Evolutionary conservation across 208 protist species (phyloP).

Genomic region (Crithidia sp.): DNA sequence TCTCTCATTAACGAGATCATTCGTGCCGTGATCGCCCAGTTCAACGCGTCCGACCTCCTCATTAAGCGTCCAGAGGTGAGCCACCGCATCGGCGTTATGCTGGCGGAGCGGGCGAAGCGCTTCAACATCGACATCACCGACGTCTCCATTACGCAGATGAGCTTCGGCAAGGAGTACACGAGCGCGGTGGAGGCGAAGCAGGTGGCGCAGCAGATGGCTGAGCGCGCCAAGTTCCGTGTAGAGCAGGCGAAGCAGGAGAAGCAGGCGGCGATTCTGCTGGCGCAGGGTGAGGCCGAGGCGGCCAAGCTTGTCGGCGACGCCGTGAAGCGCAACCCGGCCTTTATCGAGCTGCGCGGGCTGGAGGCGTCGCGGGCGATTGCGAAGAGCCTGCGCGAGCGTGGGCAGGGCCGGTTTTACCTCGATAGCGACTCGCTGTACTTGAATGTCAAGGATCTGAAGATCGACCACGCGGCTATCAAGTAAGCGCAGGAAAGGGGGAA

Average conservation of each 20-base stretch:
- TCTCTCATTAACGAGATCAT: slow-evolving; percentile 99
- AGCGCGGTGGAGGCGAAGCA: slow-evolving; percentile 96
- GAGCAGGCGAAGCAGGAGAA: slow-evolving; percentile 96
- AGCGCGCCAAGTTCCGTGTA: slow-evolving; percentile 95
- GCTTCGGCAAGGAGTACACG: slow-evolving; percentile 96
- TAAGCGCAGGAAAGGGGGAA: not conserved
- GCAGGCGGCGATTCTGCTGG: slow-evolving; percentile 91
- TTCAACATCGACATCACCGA: slow-evolving; percentile 98
- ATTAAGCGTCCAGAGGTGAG: slow-evolving; percentile 96
- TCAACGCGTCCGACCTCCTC: slow-evolving; percentile 98
- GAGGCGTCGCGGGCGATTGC: slow-evolving; percentile 94
- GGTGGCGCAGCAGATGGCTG: slow-evolving; percentile 96
- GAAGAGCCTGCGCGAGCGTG: slow-evolving; percentile 74
- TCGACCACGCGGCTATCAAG: slow-evolving; percentile 30
- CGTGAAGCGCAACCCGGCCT: slow-evolving; percentile 88
- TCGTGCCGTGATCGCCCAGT: slow-evolving; percentile 98
- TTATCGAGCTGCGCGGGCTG: slow-evolving; percentile 93
- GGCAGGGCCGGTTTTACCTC: slow-evolving; percentile 77
- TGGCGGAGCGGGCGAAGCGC: slow-evolving; percentile 94
- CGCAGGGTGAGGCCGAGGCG: slow-evolving; percentile 93
- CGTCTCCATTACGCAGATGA: slow-evolving; percentile 98
- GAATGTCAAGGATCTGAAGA: slow-evolving; percentile 64
- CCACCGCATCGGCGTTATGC: slow-evolving; percentile 90
- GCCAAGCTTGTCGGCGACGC: slow-evolving; percentile 91
- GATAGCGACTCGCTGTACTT: slow-evolving; percentile 85